A percentile compares a stretch with the other conserved stretches of the same genome.
These are phyloP conservation scores for Trypanosoma rangeli DNA, from an alignment of 208 protist genomes.

Conservation along the genomic window DNA sequence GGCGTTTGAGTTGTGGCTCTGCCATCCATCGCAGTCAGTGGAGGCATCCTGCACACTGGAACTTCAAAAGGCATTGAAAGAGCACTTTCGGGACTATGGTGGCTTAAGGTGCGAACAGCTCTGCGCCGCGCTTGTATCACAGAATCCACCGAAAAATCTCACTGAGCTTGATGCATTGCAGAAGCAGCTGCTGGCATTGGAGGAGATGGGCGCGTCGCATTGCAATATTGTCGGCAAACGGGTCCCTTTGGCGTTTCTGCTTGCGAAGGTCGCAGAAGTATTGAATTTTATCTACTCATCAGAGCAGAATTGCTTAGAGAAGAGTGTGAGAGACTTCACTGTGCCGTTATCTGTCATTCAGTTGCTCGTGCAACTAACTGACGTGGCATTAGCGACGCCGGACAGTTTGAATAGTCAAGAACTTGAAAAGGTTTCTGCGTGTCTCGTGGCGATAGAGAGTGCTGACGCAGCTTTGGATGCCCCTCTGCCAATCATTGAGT, in stretches of 20 bases:
- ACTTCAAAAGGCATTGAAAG: slow-evolving; percentile 22
- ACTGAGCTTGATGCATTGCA: slow-evolving; percentile 19
- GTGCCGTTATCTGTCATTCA: slow-evolving; percentile 21
- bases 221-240: slow-evolving; percentile 5
- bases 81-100: slow-evolving; percentile 31
- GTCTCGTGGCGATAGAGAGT: slow-evolving; percentile 11
- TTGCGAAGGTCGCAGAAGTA: slow-evolving; percentile 11
- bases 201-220: slow-evolving; percentile 1
- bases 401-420: slow-evolving; percentile 14
- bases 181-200: slow-evolving; percentile 2
- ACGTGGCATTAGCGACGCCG: slow-evolving; percentile 1
- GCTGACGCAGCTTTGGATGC: slow-evolving; percentile 26
- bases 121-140: slow-evolving; percentile 25
- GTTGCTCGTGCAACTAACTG: slow-evolving; percentile 16
- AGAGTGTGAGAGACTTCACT: slow-evolving; percentile 10
- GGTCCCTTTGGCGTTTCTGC: slow-evolving; percentile 21
- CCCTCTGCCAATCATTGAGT: slow-evolving; percentile 35
- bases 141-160: slow-evolving; percentile 2
- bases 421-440: slow-evolving; percentile 1
- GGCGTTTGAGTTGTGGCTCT: slow-evolving; percentile 30
- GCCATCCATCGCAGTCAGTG: neutral
- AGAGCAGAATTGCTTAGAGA: neutral
- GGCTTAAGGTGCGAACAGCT: slow-evolving; percentile 13
- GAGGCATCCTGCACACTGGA: slow-evolving; percentile 7
- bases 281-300: slow-evolving; percentile 12